Base-by-base conservation (phyloP, 768 basidiomycete species). In the Nidula microcarpa region DNA sequence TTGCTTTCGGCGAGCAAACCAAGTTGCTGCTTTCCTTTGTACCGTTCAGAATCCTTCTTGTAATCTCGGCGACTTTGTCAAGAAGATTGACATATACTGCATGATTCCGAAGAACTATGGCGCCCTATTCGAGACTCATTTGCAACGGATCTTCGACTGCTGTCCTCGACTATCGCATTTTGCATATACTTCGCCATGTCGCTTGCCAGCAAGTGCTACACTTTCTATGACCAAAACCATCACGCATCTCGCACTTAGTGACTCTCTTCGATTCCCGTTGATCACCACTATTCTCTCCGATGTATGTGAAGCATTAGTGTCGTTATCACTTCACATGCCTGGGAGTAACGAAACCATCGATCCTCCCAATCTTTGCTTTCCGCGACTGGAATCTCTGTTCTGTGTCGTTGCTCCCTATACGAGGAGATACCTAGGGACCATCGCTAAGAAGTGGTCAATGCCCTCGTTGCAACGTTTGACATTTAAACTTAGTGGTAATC, bases 21-120 rank as follows among this genome's bases (percentile, higher is more conserved):
- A 60, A 36, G 3, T 58, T 7, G 43, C 52, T 5, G 45, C 32
- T 30, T 53, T 62, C 5, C 47, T 43, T 6, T 18, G 35, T 4
- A 47, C 57, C 4, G 43, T 62, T 6, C 47, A 56, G 16, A 49
- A 44, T 4, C 18, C 36, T 14, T 7, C 49, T 23, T 41, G 35
- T 2, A 50, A 51, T 4, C 56, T 60, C 0, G 59, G 56, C 30
- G 1, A 8, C n/a, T 43, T 57, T 10, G 56, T 62, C 2, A 53
- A 54, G 43, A 41, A 44, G 8, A 46, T 62, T 10, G 18, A 43
- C 17, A 30, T 60, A 18, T 41, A 34, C 5, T 52, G 36, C 32
- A 47, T 51, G n/a, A 43, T 51, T 11, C 57, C 51, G 6, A 47
- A 51, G 3, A 54, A 49, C 33, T 53, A 53, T 46, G 18, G 52